Percentiles rank a stretch among this genome's conserved stretches.
phyloP scores from a whole-genome alignment of 1,139 yeast genomes.

The Pichia sp. region DNA sequence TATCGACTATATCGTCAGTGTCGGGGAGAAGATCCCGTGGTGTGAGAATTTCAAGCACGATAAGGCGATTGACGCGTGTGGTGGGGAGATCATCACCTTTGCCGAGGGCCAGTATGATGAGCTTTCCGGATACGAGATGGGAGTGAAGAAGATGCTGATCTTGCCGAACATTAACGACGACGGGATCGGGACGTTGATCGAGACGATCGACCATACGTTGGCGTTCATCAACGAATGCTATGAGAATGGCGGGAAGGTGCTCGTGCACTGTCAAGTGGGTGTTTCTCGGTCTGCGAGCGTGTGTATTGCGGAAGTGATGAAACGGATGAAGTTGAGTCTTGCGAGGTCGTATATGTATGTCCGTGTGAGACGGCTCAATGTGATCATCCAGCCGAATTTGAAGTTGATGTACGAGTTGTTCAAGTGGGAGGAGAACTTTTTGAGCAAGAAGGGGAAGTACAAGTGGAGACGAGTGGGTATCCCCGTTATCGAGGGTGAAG shows the following conservation, averaged over 20 bases:
- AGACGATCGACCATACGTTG: constrained; percentile 40
- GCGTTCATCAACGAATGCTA: constrained; percentile 42
- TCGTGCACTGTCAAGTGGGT: constrained; percentile 90
- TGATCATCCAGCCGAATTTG: constrained; percentile 88
- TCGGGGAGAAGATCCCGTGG: constrained; percentile 84
- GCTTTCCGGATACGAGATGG: constrained; percentile 32
- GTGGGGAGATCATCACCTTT: constrained; percentile 29
- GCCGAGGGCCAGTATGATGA: constrained; percentile 22
- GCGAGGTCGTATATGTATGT: constrained; percentile 78
- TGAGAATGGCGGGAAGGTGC: constrained; percentile 44
- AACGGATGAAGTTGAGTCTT: constrained; percentile 58
- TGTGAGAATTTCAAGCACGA: constrained; percentile 33
- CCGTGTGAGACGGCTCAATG: constrained; percentile 79
- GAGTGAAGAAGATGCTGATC: constrained; percentile 40
- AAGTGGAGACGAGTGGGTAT: no score
- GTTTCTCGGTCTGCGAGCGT: constrained; percentile 90
- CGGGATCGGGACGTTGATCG: constrained; percentile 46
- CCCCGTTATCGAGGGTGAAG: no score
- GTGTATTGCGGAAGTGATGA: constrained; percentile 90
- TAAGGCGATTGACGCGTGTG: constrained; percentile 25
- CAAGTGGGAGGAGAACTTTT: constrained; percentile 62
- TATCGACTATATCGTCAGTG: constrained; percentile 75
- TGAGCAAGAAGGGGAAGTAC: neutral
- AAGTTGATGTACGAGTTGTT: constrained; percentile 82
- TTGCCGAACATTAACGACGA: constrained; percentile 48